Conservation (phyloP, 495 filamentous ascomycete species). For the Neurospora sp. region DNA sequence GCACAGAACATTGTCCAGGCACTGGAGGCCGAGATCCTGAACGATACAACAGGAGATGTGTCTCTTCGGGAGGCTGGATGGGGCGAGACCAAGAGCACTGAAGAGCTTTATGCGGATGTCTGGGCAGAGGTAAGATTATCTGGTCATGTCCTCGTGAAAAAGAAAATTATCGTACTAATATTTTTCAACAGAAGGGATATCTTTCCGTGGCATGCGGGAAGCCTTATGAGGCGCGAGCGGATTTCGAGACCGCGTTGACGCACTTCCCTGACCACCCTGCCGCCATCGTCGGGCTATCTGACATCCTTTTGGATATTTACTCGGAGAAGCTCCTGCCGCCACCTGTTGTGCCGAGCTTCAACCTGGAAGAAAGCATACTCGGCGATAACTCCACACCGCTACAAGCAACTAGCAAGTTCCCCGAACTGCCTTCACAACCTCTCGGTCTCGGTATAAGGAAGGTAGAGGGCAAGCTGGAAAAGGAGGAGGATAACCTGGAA, state of each 20-base stretch:
- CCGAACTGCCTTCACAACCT: constrained; percentile 26
- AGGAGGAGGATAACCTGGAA: background rate
- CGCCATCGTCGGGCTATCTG: constrained; percentile 73
- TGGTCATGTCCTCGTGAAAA: background rate
- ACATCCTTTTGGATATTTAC: constrained; percentile 80
- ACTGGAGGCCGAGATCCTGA: constrained; percentile 44
- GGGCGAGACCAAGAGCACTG: constrained; percentile 64
- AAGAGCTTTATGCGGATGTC: constrained; percentile 73
- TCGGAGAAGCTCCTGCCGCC: constrained; percentile 46
- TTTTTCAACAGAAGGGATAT: constrained; percentile 49
- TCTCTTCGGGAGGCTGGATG: constrained; percentile 53
- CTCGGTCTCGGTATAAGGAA: constrained; percentile 26
- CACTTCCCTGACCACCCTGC: constrained; percentile 64
- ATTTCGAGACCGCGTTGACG: constrained; percentile 72
- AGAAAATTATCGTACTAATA: constrained; percentile 20
- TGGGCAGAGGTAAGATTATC: constrained; percentile 51
- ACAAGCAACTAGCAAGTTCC: constrained; percentile 8
- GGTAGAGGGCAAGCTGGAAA: constrained; percentile 1
- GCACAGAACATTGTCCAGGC: constrained; percentile 56
- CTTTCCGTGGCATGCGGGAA: constrained; percentile 50
- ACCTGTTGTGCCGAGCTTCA: constrained; percentile 29
- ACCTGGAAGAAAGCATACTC: constrained; percentile 2
- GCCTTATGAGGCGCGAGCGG: constrained; percentile 55
- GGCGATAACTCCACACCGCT: background rate
- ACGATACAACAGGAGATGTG: constrained; percentile 36